Base-by-base conservation (phyloP, 2,329 filamentous ascomycete genomes). In the Colletotrichum sansevieriae region DNA sequence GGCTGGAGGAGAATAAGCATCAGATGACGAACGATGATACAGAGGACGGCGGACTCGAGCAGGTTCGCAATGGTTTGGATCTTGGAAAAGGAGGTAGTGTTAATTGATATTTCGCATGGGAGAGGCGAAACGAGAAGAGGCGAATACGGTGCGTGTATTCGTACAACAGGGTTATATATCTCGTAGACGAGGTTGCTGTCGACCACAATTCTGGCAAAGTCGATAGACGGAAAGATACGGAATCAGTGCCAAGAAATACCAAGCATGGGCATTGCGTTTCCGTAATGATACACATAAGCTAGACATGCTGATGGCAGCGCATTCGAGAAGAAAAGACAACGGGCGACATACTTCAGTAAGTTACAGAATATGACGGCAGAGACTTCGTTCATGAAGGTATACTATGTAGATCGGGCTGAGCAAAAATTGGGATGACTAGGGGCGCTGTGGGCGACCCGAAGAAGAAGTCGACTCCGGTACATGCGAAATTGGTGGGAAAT, bases 401-500 rank as follows among this genome's bases (percentile, higher is more conserved):
- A n/a, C n/a, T n/a, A n/a, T n/a, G 55, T 49, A 65, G 62, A 60
- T 68, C 54, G 62, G 44, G 43, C 58, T 56, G 63, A 47, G 29
- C 29, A 29, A 54, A 60, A 58, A 54, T 37, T 39, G 61, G 65
- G 54, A 37, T 29, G 44, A 37, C 51, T 22, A 25, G 39, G 49
- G 65, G 62, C 54, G 65, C 47, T 59, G 55, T 54, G 56, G 62
- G 54, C 41, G 57, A 65, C 65, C 65, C 37, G 56, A 71, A 70
- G 61, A 44, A 71, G 68, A 68, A 70, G 60, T 65, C 47, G 65
- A 35, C 65, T 69, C 68, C 69, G 69, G 69, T 70, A 71, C 69
- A 71, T 71, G 56, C 60, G 69, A 71, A 60, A 71, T 71, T 71
- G 69, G 65, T 69, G 37, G 66, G 69, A 71, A 46, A 71, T 71